Evolutionary conservation across 495 filamentous ascomycete genomes (phyloP).

Genomic region (Tuber microsphaerosporum): DNA sequence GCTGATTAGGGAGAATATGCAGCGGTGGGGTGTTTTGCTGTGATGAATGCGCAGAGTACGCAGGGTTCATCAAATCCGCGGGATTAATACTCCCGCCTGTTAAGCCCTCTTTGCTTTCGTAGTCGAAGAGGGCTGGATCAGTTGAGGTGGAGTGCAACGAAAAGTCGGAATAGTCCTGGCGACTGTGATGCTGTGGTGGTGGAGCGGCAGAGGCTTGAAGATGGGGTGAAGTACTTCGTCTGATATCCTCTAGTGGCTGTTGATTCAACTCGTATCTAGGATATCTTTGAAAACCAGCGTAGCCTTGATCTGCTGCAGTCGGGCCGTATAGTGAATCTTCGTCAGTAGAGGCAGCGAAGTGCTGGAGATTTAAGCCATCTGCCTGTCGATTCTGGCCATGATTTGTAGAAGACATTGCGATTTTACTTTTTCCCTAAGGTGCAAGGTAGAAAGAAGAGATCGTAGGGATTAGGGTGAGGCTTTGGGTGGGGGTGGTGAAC

Average conservation of each 20-base stretch:
- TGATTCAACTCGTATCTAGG: slow-evolving; percentile 16
- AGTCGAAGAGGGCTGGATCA: slow-evolving; percentile 63
- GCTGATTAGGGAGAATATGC: slow-evolving; percentile 49
- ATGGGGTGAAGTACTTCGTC: slow-evolving; percentile 31
- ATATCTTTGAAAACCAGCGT: slow-evolving; percentile 16
- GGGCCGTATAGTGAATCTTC: slow-evolving; percentile 25
- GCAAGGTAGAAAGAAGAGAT: slow-evolving; percentile 10
- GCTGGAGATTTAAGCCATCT: slow-evolving; percentile 36
- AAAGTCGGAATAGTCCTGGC: slow-evolving; percentile 46
- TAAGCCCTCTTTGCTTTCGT: slow-evolving; percentile 52
- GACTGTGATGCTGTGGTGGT: slow-evolving; percentile 5
- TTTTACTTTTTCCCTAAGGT: slow-evolving; percentile 11
- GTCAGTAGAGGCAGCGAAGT: slow-evolving; percentile 23
- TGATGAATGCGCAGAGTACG: slow-evolving; percentile 50
- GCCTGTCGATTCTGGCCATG: slow-evolving; percentile 25
- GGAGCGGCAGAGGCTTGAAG: slow-evolving; percentile 32
- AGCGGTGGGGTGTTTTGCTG: slow-evolving; percentile 32
- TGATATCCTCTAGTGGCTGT: slow-evolving; percentile 30
- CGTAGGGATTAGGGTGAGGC: slow-evolving; percentile 29
- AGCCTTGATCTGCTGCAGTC: slow-evolving; percentile 26
- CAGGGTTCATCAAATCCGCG: slow-evolving; percentile 50
- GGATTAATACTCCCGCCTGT: slow-evolving; percentile 44
- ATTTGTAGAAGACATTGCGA: slow-evolving; percentile 32
- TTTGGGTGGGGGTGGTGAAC: slow-evolving; percentile 13
- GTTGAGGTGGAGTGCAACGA: slow-evolving; percentile 49